Evolutionary conservation across 805 yeast genomes (phyloP).

Genomic region (Kluyveromyces lactis): DNA sequence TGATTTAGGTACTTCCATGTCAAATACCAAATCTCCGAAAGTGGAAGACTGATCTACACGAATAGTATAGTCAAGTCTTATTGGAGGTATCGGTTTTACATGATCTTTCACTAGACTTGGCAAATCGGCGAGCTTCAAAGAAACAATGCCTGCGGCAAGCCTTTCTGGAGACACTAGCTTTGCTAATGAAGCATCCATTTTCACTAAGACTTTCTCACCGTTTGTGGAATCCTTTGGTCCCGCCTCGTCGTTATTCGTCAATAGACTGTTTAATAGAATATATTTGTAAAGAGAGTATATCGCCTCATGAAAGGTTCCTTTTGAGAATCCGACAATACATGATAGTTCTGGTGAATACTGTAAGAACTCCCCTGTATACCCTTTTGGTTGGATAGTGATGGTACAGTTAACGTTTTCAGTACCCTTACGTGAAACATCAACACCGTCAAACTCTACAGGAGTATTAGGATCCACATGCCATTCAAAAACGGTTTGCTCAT

Average conservation of each 20-base stretch:
- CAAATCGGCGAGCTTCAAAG: slow-evolving; percentile 43
- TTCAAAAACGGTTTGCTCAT: slow-evolving; percentile 42
- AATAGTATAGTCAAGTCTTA: slow-evolving; percentile 64
- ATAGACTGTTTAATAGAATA: slow-evolving; percentile 56
- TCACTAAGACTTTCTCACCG: slow-evolving; percentile 47
- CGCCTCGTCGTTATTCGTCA: slow-evolving; percentile 15
- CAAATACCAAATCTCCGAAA: slow-evolving; percentile 72
- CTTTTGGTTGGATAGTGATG: slow-evolving; percentile 75
- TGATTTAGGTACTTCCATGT: slow-evolving; percentile 54
- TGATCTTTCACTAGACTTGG: slow-evolving; percentile 38
- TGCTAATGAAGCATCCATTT: slow-evolving; percentile 40
- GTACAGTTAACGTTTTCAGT: slow-evolving; percentile 52
- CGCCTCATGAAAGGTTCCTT: slow-evolving; percentile 80
- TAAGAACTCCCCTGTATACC: slow-evolving; percentile 56
- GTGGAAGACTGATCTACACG: slow-evolving; percentile 72
- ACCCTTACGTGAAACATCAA: slow-evolving; percentile 81
- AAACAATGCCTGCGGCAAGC: slow-evolving; percentile 1
- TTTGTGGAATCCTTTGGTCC: slow-evolving; percentile 13
- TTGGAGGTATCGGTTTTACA: slow-evolving; percentile 70
- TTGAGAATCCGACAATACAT: slow-evolving; percentile 62
- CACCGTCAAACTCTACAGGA: slow-evolving; percentile 69
- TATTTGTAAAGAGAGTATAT: slow-evolving; percentile 77
- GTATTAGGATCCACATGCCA: slow-evolving; percentile 71
- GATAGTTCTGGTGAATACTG: slow-evolving; percentile 57
- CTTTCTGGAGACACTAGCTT: slow-evolving; percentile 7